Percentiles rank a stretch among this genome's conserved stretches.
Evolutionary conservation across 331 rosid genomes (phyloP).

Genomic region (Quercus tomentella): DNA sequence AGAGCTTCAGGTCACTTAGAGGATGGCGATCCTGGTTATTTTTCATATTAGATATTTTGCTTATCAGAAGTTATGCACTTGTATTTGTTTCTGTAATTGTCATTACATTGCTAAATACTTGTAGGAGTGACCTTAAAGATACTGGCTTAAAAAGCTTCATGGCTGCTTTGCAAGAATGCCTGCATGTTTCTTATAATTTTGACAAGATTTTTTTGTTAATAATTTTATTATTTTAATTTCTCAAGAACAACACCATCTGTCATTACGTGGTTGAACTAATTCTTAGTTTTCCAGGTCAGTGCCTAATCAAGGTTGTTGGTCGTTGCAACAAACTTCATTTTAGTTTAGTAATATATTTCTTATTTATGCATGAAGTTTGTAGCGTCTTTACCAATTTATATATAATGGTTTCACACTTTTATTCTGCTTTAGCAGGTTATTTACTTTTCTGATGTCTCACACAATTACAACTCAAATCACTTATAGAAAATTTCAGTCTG

Average conservation of each 20-base stretch:
- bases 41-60: neutral
- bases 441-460: neutral
- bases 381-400: neutral
- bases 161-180: neutral
- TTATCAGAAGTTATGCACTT: neutral
- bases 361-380: neutral
- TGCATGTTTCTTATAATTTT: slow-evolving; percentile 4
- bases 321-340: neutral
- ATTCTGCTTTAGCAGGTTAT: neutral
- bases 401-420: neutral
- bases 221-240: neutral
- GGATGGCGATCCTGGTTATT: no score
- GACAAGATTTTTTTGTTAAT: neutral
- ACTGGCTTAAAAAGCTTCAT: neutral
- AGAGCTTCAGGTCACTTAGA: no score
- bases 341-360: neutral
- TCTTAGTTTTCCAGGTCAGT: slow-evolving; percentile 14
- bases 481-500: neutral
- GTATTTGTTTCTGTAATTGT: neutral
- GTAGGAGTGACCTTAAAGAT: neutral
- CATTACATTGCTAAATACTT: no score
- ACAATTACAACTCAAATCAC: neutral
- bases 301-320: neutral
- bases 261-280: slow-evolving; percentile 3
- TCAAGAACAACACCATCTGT: neutral